Conservation (phyloP, 306 rosid genomes). For the Gleditsia sinensis region DNA sequence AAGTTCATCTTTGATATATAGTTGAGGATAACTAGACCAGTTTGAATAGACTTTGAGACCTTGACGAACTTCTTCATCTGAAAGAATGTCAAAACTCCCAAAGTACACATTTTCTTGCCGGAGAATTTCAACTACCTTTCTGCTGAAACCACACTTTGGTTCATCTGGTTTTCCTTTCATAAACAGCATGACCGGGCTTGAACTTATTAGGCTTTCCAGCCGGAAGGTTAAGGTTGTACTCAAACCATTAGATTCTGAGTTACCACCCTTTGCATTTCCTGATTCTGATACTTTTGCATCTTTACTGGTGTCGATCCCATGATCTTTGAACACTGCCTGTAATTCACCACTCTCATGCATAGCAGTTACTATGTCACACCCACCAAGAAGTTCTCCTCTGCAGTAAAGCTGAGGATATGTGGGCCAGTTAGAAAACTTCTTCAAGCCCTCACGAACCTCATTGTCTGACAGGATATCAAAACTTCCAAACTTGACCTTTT, state of each 20-base stretch:
- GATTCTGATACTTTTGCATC: conserved; percentile 48
- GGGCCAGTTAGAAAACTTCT: conserved; percentile 92
- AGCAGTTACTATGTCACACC: conserved; percentile 82
- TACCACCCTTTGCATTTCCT: conserved; percentile 58
- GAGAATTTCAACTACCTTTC: conserved; percentile 85
- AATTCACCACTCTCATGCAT: conserved; percentile 94
- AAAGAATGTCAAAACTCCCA: conserved; percentile 72
- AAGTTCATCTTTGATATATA: conserved; percentile 72
- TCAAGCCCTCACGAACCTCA: conserved; percentile 82
- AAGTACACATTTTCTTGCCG: conserved; percentile 71
- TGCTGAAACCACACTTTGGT: conserved; percentile 89
- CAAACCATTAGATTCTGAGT: conserved; percentile 58
- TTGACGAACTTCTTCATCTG: conserved; percentile 84
- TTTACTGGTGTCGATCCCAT: conserved; percentile 51
- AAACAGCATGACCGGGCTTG: conserved; percentile 71
- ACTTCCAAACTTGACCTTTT: conserved; percentile 78
- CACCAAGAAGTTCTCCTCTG: conserved; percentile 95
- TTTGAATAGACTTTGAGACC: conserved; percentile 86
- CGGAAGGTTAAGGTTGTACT: conserved; percentile 58
- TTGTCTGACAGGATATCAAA: conserved; percentile 74
- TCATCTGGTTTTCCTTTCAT: conserved; percentile 88
- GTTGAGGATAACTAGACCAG: conserved; percentile 94
- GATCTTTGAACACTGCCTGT: conserved; percentile 75
- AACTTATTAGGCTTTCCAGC: conserved; percentile 61
- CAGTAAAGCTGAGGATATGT: conserved; percentile 92